Base-by-base conservation (phyloP, 1,139 yeast species). In the Geotrichum candidum region DNA sequence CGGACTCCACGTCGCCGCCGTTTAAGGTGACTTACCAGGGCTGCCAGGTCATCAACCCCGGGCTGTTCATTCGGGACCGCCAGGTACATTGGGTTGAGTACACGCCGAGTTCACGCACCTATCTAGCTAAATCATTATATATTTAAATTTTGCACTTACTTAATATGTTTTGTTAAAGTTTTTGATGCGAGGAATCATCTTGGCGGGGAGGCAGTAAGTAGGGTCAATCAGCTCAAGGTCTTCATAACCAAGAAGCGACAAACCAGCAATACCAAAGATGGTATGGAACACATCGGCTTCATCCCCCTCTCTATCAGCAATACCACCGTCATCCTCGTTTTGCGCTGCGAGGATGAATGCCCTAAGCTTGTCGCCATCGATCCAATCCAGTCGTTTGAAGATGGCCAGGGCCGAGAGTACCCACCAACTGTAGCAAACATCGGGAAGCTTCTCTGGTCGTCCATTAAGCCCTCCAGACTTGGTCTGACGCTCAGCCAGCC, bases 371-470 rank as follows among this genome's bases (percentile, higher is more conserved):
- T 74, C 79, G 53, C 79, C 79, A 69, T 90, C 87, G 23, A 95
- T 87, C 92, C 96, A 91, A 65, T 87, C 82, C 31, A 84, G 73
- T 65, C 82, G 84, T 0, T 77, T 82, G 31, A 94, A 77, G 60
- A 92, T 87, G 0, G 89, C 82, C 58, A 94, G 76, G 1, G 94
- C 82, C 0, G 96, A 87, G 53, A 92, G 74, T 6, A 91, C 97
- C 99, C 99, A 94, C 98, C 98, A 95, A 70, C 95, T 86, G 72
- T 94, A 94, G 73, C 99, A 94, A 18, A 90, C 97, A 74, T 94
- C 99, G 0, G 98, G 97, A 31, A 92, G 77, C 73, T 94, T 94
- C 66, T 95, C 97, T 0, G 99, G 99, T 57, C 99, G 82, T 0
- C 99, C 99, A 72, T 94, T 94, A 61, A 94, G 79, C 0, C 99